Base-by-base conservation (phyloP, 2,329 filamentous ascomycete genomes). In the Piedraia hortae region DNA sequence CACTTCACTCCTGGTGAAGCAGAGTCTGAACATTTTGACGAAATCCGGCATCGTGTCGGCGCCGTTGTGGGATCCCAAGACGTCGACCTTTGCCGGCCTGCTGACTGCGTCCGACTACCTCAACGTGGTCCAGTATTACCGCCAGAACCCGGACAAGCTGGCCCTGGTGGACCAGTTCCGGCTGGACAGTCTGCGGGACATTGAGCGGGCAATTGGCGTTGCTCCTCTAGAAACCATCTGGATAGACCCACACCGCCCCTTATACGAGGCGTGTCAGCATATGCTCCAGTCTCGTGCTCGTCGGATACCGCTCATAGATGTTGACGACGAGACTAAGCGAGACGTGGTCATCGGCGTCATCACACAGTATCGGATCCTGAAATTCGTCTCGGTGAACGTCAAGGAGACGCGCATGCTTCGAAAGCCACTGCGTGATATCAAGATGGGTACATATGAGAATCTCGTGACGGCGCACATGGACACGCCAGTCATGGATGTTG, bases 31-130 rank as follows among this genome's bases (percentile, higher is more conserved):
- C 40, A 93, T 93, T 35, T 58, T 97, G 32, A 77, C 78, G 20
- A 82, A 93, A 46, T 93, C 93, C 56, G 77, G 82, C 89, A 97
- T 97, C 43, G 85, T 97, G 25, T 97, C 85, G 14, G 85, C 85
- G 23, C 85, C 85, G 22, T 54, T 97, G 32, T 97, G 85, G 85
- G 80, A 97, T 46, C 91, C 82, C 12, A 70, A 73, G 32, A 74
- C 69, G 3, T 89, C 80, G 12, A 77, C 72, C 16, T 97, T 93
- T 46, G 85, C 82, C 18, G 85, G 85, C 17, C 62, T 97, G 21
- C 58, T 97, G 32, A 97, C 85, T 13, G 85, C 78, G 30, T 89
- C 78, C 28, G 85, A 97, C 49, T 97, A 85, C 45, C 88, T 97
- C 50, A 97, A 97, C 41, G 71, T 97, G 26, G 89, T 97, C 18